phyloP scores from a whole-genome alignment of 192 early-diverging fungal species.

The Coemansia sp. region DNA sequence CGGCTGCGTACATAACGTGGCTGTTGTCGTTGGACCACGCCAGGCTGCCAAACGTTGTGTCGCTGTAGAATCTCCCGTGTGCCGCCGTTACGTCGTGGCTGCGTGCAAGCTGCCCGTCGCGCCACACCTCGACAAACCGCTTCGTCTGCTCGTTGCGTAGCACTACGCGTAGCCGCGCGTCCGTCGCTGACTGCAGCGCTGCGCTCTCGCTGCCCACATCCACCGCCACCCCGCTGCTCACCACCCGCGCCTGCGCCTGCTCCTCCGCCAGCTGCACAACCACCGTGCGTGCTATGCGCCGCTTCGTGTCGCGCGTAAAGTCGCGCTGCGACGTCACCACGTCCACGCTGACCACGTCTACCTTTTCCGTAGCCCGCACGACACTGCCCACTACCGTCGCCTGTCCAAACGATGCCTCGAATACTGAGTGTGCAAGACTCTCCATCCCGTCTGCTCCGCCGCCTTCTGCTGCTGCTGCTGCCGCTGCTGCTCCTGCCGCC shows the following conservation, averaged over 20 bases:
- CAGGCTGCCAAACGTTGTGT: slow-evolving; percentile 65
- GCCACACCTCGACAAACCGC: slow-evolving; percentile 64
- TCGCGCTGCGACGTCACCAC: slow-evolving; percentile 52
- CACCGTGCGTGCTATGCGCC: slow-evolving; percentile 42
- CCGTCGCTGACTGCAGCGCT: slow-evolving; percentile 36
- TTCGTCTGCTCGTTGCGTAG: slow-evolving; percentile 25
- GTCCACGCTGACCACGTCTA: slow-evolving; percentile 26
- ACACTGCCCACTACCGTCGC: slow-evolving; percentile 15
- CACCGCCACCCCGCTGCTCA: slow-evolving; percentile 17
- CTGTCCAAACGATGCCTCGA: slow-evolving; percentile 28
- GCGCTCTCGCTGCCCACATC: slow-evolving; percentile 32
- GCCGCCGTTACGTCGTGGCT: slow-evolving; percentile 61
- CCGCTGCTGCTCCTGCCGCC: neutral
- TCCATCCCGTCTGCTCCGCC: slow-evolving; percentile 28
- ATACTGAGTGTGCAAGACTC: slow-evolving; percentile 25
- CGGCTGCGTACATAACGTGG: slow-evolving; percentile 67
- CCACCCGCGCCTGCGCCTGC: slow-evolving; percentile 23
- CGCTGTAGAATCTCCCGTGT: slow-evolving; percentile 72
- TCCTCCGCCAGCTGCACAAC: slow-evolving; percentile 29
- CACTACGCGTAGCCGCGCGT: slow-evolving; percentile 38
- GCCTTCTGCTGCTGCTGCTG: slow-evolving; percentile 14
- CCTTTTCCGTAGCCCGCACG: slow-evolving; percentile 7
- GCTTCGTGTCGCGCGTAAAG: slow-evolving; percentile 53
- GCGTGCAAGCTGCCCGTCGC: slow-evolving; percentile 51
- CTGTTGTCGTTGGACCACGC: slow-evolving; percentile 59